Conservation (phyloP, 2,329 filamentous ascomycete species). For the Aureobasidium subglaciale region DNA sequence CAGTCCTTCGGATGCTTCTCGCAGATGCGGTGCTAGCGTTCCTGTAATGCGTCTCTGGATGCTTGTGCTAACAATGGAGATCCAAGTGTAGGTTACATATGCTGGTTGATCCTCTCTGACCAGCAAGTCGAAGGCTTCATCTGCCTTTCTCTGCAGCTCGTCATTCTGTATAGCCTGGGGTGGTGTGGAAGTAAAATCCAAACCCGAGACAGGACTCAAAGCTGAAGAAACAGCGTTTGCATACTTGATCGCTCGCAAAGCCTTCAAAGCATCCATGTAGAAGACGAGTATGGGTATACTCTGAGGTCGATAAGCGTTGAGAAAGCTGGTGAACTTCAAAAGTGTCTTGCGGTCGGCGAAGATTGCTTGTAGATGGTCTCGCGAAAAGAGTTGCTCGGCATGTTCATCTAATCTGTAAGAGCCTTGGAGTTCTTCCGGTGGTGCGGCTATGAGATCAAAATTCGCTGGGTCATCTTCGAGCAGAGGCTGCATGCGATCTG, state of each 20-base stretch:
- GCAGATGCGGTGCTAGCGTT: conserved; percentile 55
- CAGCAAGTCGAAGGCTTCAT: conserved; percentile 57
- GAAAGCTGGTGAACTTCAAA: conserved; percentile 60
- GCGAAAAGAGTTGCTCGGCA: conserved; percentile 59
- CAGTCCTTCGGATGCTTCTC: conserved; percentile 64
- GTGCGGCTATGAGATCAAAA: conserved; percentile 45
- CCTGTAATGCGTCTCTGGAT: conserved; percentile 62
- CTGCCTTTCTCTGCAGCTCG: conserved; percentile 55
- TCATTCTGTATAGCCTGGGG: conserved; percentile 50
- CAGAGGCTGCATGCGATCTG: conserved; percentile 39
- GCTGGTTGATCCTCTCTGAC: conserved; percentile 63
- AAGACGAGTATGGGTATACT: conserved; percentile 62
- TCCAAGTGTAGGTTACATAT: conserved; percentile 63
- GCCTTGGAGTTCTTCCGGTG: conserved; percentile 26
- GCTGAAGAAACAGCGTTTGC: conserved; percentile 61
- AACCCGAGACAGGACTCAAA: conserved; percentile 48
- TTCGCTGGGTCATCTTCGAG: conserved; percentile 48
- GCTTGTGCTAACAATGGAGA: conserved; percentile 61
- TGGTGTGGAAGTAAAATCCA: conserved; percentile 48
- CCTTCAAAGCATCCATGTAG: conserved; percentile 65
- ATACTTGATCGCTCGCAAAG: conserved; percentile 62
- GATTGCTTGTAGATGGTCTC: conserved; percentile 57
- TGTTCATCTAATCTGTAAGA: conserved; percentile 55
- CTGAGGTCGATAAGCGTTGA: conserved; percentile 51
- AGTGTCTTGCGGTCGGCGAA: conserved; percentile 58